Evolutionary conservation across 176 grass and related monocot species (phyloP).

Genomic region (Carex parvula): DNA sequence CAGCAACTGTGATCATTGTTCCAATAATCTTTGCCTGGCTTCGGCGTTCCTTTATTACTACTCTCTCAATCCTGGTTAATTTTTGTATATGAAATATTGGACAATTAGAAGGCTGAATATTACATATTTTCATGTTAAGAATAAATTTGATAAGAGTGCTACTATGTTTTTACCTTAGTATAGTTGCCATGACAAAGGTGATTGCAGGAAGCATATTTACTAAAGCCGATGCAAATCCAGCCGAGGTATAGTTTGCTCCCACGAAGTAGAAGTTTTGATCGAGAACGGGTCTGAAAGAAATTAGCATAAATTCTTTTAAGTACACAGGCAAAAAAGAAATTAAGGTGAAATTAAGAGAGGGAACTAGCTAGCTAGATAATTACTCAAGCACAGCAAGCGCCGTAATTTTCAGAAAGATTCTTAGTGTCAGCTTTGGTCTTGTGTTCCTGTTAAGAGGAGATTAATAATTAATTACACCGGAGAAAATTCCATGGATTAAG

Average conservation of each 20-base stretch:
- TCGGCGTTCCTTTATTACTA: constrained; percentile 51
- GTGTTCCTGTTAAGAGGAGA: constrained; percentile 32
- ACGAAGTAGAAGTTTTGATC: constrained; percentile 91
- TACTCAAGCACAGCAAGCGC: constrained; percentile 63
- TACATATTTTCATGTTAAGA: background rate
- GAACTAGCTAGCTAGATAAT: constrained; percentile 28
- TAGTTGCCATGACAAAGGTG: constrained; percentile 66
- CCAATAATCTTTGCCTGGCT: constrained; percentile 87
- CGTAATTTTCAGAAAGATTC: constrained; percentile 64
- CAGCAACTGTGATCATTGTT: constrained; percentile 52
- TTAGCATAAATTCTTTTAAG: background rate
- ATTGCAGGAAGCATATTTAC: constrained; percentile 74
- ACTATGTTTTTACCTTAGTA: constrained; percentile 38
- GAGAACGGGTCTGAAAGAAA: constrained; percentile 59
- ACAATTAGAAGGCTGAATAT: background rate
- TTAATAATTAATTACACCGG: background rate
- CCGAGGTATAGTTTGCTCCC: constrained; percentile 49
- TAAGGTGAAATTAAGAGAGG: background rate
- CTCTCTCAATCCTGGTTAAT: constrained; percentile 56
- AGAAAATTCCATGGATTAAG: background rate
- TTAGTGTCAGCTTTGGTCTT: constrained; percentile 58
- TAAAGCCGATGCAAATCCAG: constrained; percentile 67
- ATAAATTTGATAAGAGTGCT: background rate
- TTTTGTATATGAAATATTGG: background rate
- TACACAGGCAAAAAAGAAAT: background rate